Evolutionary conservation across 2,329 filamentous ascomycete species (phyloP).

Genomic region (Knoxdaviesia proteae): DNA sequence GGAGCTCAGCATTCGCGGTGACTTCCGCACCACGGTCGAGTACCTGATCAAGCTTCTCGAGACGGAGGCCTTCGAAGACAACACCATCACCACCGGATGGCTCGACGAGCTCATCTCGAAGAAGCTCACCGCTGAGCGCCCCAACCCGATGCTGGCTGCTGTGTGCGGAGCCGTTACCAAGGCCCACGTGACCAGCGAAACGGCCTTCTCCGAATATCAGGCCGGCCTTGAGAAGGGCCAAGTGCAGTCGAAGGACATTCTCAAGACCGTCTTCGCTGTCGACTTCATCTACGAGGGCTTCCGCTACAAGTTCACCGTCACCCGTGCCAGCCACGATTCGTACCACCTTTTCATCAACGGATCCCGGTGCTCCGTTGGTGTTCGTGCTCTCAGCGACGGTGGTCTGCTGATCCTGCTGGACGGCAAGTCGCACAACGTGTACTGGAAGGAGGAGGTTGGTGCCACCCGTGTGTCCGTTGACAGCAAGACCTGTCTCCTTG

Average conservation of each 20-base stretch:
- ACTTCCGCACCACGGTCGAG: constrained; percentile 95
- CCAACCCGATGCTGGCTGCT: constrained; percentile 82
- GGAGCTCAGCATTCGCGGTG: constrained; percentile 97
- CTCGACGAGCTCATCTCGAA: constrained; percentile 96
- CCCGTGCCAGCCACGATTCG: constrained; percentile 74
- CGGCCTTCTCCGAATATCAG: constrained; percentile 70
- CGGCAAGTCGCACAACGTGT: constrained; percentile 90
- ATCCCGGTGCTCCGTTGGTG: constrained; percentile 83
- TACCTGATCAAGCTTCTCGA: constrained; percentile 98
- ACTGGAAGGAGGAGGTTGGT: constrained; percentile 98
- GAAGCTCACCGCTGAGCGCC: constrained; percentile 87
- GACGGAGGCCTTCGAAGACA: constrained; percentile 94
- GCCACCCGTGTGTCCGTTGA: constrained; percentile 91
- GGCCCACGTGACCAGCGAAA: constrained; percentile 84
- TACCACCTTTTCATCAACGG: constrained; percentile 99
- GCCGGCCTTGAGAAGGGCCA: constrained; percentile 88
- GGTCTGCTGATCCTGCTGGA: constrained; percentile 78
- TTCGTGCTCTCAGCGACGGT: constrained; percentile 81
- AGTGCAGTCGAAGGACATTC: constrained; percentile 84
- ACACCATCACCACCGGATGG: constrained; percentile 98
- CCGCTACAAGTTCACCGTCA: constrained; percentile 96
- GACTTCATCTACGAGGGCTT: constrained; percentile 97
- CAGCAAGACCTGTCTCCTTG: constrained; percentile 90
- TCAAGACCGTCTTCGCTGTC: constrained; percentile 93
- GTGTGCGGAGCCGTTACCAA: constrained; percentile 89